Evolutionary conservation across 1,284 basidiomycete species (phyloP).

Genomic region (Ceratobasidium papillatum): DNA sequence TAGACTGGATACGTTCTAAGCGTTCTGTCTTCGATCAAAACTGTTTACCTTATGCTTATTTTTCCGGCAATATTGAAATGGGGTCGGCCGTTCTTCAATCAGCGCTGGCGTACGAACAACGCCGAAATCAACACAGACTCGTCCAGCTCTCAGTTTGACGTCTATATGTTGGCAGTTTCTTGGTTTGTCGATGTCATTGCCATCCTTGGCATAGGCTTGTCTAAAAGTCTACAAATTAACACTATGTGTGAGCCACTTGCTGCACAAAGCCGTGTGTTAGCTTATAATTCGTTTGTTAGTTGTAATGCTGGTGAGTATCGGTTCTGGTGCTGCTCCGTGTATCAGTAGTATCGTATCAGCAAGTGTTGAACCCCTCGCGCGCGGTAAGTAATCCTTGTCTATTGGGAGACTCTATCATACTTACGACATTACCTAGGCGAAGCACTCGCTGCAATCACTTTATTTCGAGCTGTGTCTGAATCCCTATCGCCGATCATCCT

Average conservation of each 20-base stretch:
- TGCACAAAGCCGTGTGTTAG: too few species aligned
- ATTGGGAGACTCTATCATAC: neutral
- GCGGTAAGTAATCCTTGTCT: neutral
- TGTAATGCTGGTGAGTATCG: neutral
- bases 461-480: conserved; percentile 22
- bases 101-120: neutral
- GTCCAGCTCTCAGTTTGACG: conserved; percentile 23
- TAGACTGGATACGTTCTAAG: conserved; percentile 25
- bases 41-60: conserved; percentile 4
- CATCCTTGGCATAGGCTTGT: conserved; percentile 9
- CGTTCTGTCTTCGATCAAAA: neutral
- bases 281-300: neutral
- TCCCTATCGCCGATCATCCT: conserved; percentile 24
- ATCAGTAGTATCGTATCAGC: conserved; percentile 34
- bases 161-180: neutral
- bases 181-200: neutral
- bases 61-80: conserved; percentile 5
- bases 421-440: neutral
- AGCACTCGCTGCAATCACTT: conserved; percentile 19
- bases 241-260: conserved; percentile 1
- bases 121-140: neutral
- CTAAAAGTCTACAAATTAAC: neutral
- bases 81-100: conserved; percentile 10
- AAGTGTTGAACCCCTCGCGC: conserved; percentile 30
- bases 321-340: conserved; percentile 16